Percentiles rank a stretch among this genome's conserved stretches.
phyloP scores from a whole-genome alignment of 2,329 filamentous ascomycete species.

The Daldinia eschscholtzii region DNA sequence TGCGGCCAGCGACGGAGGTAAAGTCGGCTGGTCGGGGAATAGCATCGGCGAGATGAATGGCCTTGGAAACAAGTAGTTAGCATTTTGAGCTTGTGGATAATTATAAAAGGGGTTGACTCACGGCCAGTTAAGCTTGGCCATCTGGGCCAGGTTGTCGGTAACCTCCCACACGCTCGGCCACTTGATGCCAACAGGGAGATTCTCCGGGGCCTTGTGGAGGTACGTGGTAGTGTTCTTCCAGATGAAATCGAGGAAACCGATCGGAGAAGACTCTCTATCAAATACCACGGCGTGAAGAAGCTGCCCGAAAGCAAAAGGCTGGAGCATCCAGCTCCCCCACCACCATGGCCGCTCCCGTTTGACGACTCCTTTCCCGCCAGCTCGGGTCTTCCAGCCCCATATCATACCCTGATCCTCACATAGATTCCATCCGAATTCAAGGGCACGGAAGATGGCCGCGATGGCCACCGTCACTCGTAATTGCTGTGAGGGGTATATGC shows the following conservation, averaged over 20 bases:
- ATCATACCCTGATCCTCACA: conserved; percentile 79
- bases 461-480: conserved; percentile 82
- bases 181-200: conserved; percentile 72
- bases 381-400: conserved; percentile 65
- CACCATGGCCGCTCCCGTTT: conserved; percentile 79
- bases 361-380: conserved; percentile 61
- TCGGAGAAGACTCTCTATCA: conserved; percentile 74
- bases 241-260: conserved; percentile 61
- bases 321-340: conserved; percentile 87
- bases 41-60: conserved; percentile 87
- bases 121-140: conserved; percentile 88
- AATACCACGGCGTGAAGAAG: conserved; percentile 82
- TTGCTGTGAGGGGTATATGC: conserved; percentile 74
- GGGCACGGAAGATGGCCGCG: conserved; percentile 81
- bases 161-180: conserved; percentile 85
- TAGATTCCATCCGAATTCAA: conserved; percentile 89
- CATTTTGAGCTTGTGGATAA: conserved; percentile 6
- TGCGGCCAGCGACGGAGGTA: conserved; percentile 73
- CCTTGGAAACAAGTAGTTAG: conserved; percentile 57
- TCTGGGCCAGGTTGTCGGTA: conserved; percentile 83
- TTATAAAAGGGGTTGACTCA: conserved; percentile 59
- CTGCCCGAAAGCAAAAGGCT: conserved; percentile 81
- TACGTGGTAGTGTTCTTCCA: conserved; percentile 84
- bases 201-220: conserved; percentile 77
- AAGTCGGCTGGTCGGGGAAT: conserved; percentile 78